Conservation (phyloP, 495 filamentous ascomycete genomes). For the Penicillium malachiteum region DNA sequence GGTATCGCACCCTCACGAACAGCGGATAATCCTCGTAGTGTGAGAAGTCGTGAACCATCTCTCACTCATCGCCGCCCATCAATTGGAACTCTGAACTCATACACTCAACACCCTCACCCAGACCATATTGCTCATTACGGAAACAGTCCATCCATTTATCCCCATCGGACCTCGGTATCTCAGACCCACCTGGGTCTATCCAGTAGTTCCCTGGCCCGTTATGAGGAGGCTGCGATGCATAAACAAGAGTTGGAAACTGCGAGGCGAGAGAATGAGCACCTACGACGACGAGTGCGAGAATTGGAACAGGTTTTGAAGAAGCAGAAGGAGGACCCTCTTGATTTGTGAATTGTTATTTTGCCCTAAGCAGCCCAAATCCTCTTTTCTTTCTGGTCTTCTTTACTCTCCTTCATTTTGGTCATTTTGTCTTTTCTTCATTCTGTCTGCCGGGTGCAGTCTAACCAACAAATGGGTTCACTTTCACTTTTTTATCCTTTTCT, state of each 20-base stretch:
- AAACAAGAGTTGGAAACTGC: slow-evolving; percentile 69
- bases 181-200: slow-evolving; percentile 29
- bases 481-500: neutral
- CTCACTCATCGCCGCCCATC: slow-evolving; percentile 45
- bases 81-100: slow-evolving; percentile 34
- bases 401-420: neutral
- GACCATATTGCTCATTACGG: slow-evolving; percentile 29
- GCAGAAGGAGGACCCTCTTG: slow-evolving; percentile 12
- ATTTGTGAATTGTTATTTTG: neutral
- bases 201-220: slow-evolving; percentile 37
- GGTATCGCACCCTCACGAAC: slow-evolving; percentile 49
- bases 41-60: slow-evolving; percentile 43
- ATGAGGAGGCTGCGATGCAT: slow-evolving; percentile 70
- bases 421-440: neutral
- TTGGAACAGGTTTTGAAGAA: slow-evolving; percentile 54
- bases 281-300: slow-evolving; percentile 72
- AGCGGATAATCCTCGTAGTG: slow-evolving; percentile 14
- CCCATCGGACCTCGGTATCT: slow-evolving; percentile 33
- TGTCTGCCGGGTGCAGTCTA: neutral
- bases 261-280: slow-evolving; percentile 76
- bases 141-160: slow-evolving; percentile 27
- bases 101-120: slow-evolving; percentile 30
- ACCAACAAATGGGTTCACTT: neutral
- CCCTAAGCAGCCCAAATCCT: neutral
- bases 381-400: neutral